phyloP scores from a whole-genome alignment of 2,329 filamentous ascomycete genomes.

The Rosellinia necatrix region DNA sequence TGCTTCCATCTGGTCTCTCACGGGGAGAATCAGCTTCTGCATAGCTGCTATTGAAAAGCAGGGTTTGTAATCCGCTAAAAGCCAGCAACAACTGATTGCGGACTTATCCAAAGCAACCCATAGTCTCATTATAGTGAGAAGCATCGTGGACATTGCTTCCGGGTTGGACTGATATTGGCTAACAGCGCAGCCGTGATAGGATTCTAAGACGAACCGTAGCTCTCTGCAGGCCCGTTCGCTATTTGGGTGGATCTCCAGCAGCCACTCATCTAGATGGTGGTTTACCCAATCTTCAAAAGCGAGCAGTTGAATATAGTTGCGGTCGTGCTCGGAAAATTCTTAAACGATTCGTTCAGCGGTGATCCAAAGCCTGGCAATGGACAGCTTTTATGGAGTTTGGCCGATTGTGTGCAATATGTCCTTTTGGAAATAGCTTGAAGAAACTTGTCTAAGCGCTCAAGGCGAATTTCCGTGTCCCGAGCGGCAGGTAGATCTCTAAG shows the following conservation, averaged over 20 bases:
- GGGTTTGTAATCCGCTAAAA: constrained; percentile 53
- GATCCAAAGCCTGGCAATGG: neutral
- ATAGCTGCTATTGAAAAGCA: constrained; percentile 48
- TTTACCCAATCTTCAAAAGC: constrained; percentile 18
- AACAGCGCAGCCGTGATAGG: neutral
- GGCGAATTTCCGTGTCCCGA: neutral
- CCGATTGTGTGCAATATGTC: neutral
- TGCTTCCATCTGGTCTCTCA: constrained; percentile 50
- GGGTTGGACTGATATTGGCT: constrained; percentile 36
- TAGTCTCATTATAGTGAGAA: constrained; percentile 60
- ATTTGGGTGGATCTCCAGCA: neutral
- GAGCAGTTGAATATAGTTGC: neutral
- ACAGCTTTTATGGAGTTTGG: neutral
- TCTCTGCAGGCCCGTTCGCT: neutral
- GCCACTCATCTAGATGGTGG: neutral
- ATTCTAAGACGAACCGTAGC: neutral
- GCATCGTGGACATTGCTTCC: constrained; percentile 56
- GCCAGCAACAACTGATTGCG: constrained; percentile 41
- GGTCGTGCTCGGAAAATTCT: neutral
- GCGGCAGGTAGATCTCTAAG: neutral
- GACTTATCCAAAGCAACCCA: constrained; percentile 62
- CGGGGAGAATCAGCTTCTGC: constrained; percentile 51
- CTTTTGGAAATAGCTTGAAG: neutral
- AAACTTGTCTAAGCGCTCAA: neutral
- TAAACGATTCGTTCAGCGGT: neutral